phyloP scores from a whole-genome alignment of 192 early-diverging fungal species.

The Blastocladiella britannica region DNA sequence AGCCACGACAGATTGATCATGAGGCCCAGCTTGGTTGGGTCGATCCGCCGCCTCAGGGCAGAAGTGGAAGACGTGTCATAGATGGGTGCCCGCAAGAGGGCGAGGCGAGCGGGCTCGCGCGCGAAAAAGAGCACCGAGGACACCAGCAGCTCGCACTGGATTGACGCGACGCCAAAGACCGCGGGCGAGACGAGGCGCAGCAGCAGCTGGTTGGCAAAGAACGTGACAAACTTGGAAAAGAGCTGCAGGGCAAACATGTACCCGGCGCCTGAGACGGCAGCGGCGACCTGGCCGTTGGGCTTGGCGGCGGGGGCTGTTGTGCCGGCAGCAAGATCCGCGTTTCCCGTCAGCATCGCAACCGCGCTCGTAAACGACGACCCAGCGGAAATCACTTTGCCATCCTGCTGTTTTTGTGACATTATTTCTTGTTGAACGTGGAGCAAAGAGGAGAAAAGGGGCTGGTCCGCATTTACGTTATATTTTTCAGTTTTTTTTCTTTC shows the following conservation, averaged over 20 bases:
- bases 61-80: neutral
- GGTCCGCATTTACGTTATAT: too few species aligned
- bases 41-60: too few species aligned
- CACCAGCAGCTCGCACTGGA: constrained; percentile 63
- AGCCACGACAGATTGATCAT: constrained; percentile 53
- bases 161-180: constrained; percentile 62
- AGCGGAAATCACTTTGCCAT: too few species aligned
- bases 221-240: constrained; percentile 52
- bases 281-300: too few species aligned
- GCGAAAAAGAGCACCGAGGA: constrained; percentile 85
- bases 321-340: too few species aligned
- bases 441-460: too few species aligned
- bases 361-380: too few species aligned
- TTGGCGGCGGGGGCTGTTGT: too few species aligned
- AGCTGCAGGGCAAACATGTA: constrained; percentile 59
- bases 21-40: constrained; percentile 34
- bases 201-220: constrained; percentile 57
- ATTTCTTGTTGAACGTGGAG: too few species aligned
- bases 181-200: constrained; percentile 44
- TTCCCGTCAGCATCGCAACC: too few species aligned
- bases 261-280: constrained; percentile 44
- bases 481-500: too few species aligned
- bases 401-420: too few species aligned
- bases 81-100: constrained; percentile 31
- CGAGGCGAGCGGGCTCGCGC: constrained; percentile 54